Evolutionary conservation across 441 rosid species (phyloP), one percentile per base, ranked within the genome.

Genomic region (Erodium texanum): DNA sequence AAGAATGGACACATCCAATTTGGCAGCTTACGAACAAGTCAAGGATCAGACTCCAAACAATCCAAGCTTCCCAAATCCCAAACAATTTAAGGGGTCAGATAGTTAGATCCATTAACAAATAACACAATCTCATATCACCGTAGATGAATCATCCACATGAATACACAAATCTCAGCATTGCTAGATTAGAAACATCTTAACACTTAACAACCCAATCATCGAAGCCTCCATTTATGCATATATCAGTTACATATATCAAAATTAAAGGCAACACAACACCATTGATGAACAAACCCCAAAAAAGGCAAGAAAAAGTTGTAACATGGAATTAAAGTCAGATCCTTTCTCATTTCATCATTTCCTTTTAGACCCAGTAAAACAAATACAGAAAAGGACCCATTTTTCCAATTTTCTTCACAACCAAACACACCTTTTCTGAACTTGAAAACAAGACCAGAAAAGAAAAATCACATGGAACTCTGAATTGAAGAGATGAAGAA

Each of bases 81-180:
- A 67, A 24, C 24, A 62, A 27, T 11, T 52, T 2, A 59, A 29
- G 64, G 14, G 20, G 6, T 50, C 7, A 50, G 0, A 50, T n/a
- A 41, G 48, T 41, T 41, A 9, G 48, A 41, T 41, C 50, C 58
- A 63, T 18, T 36, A 68, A 68, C 32, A 34, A 56, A 20, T 5
- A 11, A 64, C 2, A 5, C 5, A 63, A 62, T 18, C 68, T 66
- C 29, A 70, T 54, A 66, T 73, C 59, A 73, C 23, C 54, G 58
- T 6, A 69, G 34, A 29, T 29, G n/a, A n/a, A n/a, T n/a, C n/a
- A n/a, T n/a, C n/a, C n/a, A n/a, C n/a, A n/a, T n/a, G n/a, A n/a
- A n/a, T n/a, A n/a, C n/a, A n/a, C n/a, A n/a, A n/a, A n/a, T n/a
- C n/a, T n/a, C n/a, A n/a, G 14, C 12, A 41, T 41, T 41, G 14